Base-by-base conservation (phyloP, 352 stramenopile genomes). In the Pythium sukuiense region DNA sequence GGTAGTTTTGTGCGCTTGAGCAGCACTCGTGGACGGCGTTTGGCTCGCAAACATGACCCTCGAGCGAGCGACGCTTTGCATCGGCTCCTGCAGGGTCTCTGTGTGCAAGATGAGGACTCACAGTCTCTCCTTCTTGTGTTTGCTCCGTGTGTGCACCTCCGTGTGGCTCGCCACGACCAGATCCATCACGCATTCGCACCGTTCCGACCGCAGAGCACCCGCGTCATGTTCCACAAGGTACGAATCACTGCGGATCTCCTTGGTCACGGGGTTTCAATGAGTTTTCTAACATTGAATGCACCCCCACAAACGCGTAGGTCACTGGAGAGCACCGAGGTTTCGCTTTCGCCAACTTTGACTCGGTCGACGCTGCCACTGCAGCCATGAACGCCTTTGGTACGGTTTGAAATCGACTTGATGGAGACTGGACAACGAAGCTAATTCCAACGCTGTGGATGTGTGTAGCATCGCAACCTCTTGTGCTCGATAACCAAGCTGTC, bases 311-410 rank as follows among this genome's bases (percentile, higher is more conserved):
- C 13, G n/a, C 11, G 33, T 49, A 87, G 81, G 55, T 65, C 14
- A 92, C 85, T 29, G 81, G 83, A 27, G 78, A 89, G 58, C 69
- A 76, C 50, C 83, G 87, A 9, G 87, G 87, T 48, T 93, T 96
- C 63, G 87, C 81, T 6, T 96, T 93, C 50, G 83, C 89, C 30
- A 77, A 92, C 49, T 94, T 96, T 70, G 67, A 72, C 7, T 80
- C 65, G 9, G 65, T 90, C 3, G 76, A 89, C 16, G 74, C 72
- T 50, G 84, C 87, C 6, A 80, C 64, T 27, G 60, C 76, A 59
- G 84, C 84, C 14, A 61, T 92, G 52, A 67, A 77, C 18, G 69
- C 79, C 0, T 96, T 89, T 59, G 79, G 87, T 95, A 71, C 14
- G 54, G 35, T 12, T 9, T 29, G 46, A 18, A 7, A 16, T 41